Evolutionary conservation across 257 asterid genomes (phyloP), one percentile per base, ranked within the genome.

Genomic region (Eucommia ulmoides): DNA sequence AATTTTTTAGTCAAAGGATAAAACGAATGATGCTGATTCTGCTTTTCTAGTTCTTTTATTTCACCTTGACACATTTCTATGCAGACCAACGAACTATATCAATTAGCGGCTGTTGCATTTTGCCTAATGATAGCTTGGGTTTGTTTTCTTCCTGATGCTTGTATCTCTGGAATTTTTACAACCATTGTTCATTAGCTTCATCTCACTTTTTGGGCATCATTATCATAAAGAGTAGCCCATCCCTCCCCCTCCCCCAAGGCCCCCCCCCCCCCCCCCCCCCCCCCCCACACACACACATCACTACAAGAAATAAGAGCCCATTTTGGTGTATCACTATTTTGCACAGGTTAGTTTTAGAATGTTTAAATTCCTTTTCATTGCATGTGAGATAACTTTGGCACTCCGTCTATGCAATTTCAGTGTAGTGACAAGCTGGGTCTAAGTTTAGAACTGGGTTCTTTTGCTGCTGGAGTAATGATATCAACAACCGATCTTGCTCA

Each of bases 401-500:
- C 53, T 42, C 54, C 45, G n/a, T 64, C 48, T 65, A 54, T 72
- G 22, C 55, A 59, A 64, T 68, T 89, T 61, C 99, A 91, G 97
- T 77, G 89, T 78, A 86, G 95, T 58, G 96, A 91, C 76, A 91
- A 86, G 81, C 86, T 91, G n/a, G 99, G 95, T 58, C 89, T 86
- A 58, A 91, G 99, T 75, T 69, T 91, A 58, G 99, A 91, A 67
- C 68, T 91, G 94, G 99, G 99, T 50, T 91, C 99, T 22, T 86
- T 91, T 83, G 97, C 94, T 61, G 99, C 99, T 58, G 97, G 99
- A 56, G 97, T 86, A 56, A 91, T 91, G 98, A 91, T 91, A 76
- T 74, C 98, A 15, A 86, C 98, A 10, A 91, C 98, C 35, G 96
- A 91, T 70, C 94, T 86, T 65, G 92, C 83, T 59, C 98, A 91